Conservation (phyloP, 169 alveolate genomes). For the Neospora caninum region DNA sequence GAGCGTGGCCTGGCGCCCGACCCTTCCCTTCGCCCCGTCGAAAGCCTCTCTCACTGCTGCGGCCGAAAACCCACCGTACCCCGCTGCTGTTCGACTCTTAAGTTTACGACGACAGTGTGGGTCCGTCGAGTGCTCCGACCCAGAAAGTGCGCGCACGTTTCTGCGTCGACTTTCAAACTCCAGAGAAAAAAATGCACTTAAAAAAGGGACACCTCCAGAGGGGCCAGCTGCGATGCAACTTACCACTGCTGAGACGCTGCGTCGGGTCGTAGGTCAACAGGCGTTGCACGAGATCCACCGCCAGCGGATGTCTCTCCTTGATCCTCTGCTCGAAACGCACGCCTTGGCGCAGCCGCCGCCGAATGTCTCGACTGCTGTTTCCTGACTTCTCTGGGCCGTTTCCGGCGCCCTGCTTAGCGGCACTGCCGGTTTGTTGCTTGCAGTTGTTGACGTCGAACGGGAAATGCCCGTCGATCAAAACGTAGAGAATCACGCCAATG, state of each 20-base stretch:
- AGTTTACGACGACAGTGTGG: no score
- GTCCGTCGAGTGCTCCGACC: no score
- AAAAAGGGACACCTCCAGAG: no score
- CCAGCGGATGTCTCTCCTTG: constrained; percentile 34
- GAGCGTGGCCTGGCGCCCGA: no score
- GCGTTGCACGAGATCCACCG: constrained; percentile 34
- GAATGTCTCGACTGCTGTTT: constrained; percentile 36
- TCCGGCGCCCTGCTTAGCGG: neutral
- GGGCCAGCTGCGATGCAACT: neutral
- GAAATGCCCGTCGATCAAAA: constrained; percentile 68
- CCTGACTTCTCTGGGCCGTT: neutral
- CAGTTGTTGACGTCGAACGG: constrained; percentile 66
- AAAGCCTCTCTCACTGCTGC: no score
- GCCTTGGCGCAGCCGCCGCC: constrained; percentile 44
- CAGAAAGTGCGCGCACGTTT: no score
- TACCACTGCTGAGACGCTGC: constrained; percentile 15
- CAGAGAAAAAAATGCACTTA: no score
- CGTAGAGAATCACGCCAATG: constrained; percentile 64
- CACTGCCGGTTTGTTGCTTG: neutral
- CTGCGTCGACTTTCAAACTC: no score
- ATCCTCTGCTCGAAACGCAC: constrained; percentile 8
- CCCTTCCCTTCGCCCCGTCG: no score
- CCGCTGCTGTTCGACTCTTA: no score
- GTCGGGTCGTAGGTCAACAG: constrained; percentile 48
- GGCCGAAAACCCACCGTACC: no score